Percentiles rank a stretch among this genome's conserved stretches.
Conservation (phyloP, 805 yeast genomes). For the Suhomyces sp. region DNA sequence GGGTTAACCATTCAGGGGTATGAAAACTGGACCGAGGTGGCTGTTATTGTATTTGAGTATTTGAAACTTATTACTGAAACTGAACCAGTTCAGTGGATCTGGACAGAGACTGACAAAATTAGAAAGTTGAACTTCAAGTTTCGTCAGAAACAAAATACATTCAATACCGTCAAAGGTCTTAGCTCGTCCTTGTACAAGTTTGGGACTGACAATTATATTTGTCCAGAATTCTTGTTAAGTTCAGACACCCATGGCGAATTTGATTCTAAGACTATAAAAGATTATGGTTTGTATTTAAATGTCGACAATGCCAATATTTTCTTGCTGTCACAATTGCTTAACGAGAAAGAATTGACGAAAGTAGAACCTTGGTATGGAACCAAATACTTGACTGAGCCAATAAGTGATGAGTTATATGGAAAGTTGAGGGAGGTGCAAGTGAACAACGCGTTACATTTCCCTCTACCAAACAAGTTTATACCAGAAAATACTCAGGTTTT, state of each 20-base stretch:
- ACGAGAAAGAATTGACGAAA: constrained; percentile 33
- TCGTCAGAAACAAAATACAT: constrained; percentile 71
- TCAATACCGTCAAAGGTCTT: constrained; percentile 68
- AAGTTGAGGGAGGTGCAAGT: constrained; percentile 29
- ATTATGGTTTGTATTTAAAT: constrained; percentile 49
- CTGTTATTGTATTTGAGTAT: constrained; percentile 67
- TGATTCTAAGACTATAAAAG: constrained; percentile 52
- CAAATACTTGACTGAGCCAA: constrained; percentile 53
- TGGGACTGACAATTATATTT: constrained; percentile 42
- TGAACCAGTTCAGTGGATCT: constrained; percentile 77
- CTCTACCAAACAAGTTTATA: constrained; percentile 74
- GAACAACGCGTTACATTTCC: constrained; percentile 50
- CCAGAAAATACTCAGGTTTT: constrained; percentile 73
- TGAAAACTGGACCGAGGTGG: constrained; percentile 57
- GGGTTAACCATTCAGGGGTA: constrained; percentile 78
- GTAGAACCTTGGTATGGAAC: constrained; percentile 92
- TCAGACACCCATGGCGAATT: constrained; percentile 56
- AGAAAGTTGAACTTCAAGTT: constrained; percentile 73
- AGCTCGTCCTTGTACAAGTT: constrained; percentile 60
- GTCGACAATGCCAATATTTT: constrained; percentile 61
- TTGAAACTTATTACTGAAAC: constrained; percentile 54
- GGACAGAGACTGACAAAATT: constrained; percentile 68
- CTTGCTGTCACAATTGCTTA: constrained; percentile 53
- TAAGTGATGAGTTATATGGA: constrained; percentile 40
- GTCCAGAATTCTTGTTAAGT: constrained; percentile 63